phyloP scores from a whole-genome alignment of 768 basidiomycete species.

The Clavulina sp. region DNA sequence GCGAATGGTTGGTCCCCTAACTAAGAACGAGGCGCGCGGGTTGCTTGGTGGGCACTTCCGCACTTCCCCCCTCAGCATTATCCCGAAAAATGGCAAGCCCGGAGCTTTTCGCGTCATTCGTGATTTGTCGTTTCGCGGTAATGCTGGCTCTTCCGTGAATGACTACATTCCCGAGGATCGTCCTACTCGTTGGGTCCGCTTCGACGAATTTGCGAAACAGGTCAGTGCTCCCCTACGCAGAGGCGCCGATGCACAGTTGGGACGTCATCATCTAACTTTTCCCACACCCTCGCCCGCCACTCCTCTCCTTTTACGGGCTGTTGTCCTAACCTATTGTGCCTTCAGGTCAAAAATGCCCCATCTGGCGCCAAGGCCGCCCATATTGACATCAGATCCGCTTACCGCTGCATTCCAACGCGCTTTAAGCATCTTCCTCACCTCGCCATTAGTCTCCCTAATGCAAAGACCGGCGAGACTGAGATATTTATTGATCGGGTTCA shows the following conservation, averaged over 20 bases:
- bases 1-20: background rate
- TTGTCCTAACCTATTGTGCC: background rate
- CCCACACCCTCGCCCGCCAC: too few relatives aligned
- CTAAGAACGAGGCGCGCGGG: background rate
- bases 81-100: slow-evolving; percentile 24
- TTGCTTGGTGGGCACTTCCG: slow-evolving; percentile 22
- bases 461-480: background rate
- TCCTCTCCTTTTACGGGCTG: background rate
- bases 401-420: background rate
- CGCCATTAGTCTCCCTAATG: background rate
- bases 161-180: background rate
- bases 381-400: background rate
- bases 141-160: background rate
- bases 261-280: too few relatives aligned
- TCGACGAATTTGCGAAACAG: background rate
- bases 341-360: background rate
- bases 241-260: too few relatives aligned
- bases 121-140: slow-evolving; percentile 19
- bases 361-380: background rate
- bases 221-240: background rate
- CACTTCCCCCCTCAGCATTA: slow-evolving; percentile 22
- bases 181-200: background rate
- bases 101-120: slow-evolving; percentile 23
- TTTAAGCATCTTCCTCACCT: background rate
- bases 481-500: background rate